phyloP scores from a whole-genome alignment of 192 early-diverging fungal genomes.

The Podila epicladia region DNA sequence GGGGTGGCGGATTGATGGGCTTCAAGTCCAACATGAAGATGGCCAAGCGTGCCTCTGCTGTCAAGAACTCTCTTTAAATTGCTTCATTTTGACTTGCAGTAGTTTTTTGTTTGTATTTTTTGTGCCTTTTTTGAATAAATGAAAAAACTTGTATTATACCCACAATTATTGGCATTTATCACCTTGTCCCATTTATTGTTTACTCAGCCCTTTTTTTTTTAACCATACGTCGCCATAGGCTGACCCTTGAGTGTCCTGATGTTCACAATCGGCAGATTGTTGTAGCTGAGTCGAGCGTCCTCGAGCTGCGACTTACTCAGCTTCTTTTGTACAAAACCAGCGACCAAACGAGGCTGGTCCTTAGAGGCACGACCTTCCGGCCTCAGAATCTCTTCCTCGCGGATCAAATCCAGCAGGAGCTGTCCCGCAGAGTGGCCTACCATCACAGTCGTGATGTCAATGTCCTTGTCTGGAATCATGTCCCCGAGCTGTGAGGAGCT shows the following conservation, averaged over 20 bases:
- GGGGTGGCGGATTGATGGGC: slow-evolving; percentile 99
- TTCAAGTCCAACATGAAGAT: slow-evolving; percentile 88
- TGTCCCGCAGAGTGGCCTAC: slow-evolving; percentile 18
- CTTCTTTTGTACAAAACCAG: slow-evolving; percentile 28
- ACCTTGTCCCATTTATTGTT: too few species aligned
- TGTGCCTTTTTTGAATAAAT: neutral
- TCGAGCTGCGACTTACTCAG: slow-evolving; percentile 25
- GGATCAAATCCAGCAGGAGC: slow-evolving; percentile 25
- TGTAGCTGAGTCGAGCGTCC: slow-evolving; percentile 30
- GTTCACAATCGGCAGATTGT: slow-evolving; percentile 39
- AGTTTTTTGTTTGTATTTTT: neutral
- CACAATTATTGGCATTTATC: neutral
- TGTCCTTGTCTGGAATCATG: slow-evolving; percentile 24
- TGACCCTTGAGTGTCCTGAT: slow-evolving; percentile 12
- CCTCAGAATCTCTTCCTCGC: slow-evolving; percentile 7
- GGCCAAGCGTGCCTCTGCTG: slow-evolving; percentile 75
- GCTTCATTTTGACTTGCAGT: neutral
- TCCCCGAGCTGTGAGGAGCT: slow-evolving; percentile 10
- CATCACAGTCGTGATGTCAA: slow-evolving; percentile 48
- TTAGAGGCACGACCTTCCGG: neutral
- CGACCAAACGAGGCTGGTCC: neutral
- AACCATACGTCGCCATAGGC: slow-evolving; percentile 15
- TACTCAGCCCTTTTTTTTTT: neutral
- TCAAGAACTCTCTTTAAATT: slow-evolving; percentile 29
- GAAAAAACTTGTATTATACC: slow-evolving; percentile 6